Evolutionary conservation across 2,329 filamentous ascomycete species (phyloP).

Genomic region (Colletotrichum sp.): DNA sequence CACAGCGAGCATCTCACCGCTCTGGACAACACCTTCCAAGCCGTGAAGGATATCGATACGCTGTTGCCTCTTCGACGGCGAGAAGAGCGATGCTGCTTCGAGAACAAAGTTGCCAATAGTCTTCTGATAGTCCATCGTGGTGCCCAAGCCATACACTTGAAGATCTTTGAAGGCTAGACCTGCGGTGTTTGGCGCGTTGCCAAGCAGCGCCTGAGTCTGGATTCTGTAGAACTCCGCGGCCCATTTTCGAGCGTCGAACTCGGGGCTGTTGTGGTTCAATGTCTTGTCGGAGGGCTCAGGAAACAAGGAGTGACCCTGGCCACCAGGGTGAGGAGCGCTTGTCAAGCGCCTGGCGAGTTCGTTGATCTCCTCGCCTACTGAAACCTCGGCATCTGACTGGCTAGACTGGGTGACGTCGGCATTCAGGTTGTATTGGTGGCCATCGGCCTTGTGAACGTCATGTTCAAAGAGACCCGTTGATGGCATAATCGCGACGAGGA

Average conservation of each 20-base stretch:
- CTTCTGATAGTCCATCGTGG: slow-evolving; percentile 45
- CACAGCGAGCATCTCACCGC: slow-evolving; percentile 61
- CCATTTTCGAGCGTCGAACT: slow-evolving; percentile 48
- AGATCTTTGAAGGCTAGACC: slow-evolving; percentile 44
- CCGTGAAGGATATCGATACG: slow-evolving; percentile 52
- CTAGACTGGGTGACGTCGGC: neutral
- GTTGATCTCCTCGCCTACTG: slow-evolving; percentile 21
- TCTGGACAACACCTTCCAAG: slow-evolving; percentile 54
- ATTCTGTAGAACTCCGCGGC: slow-evolving; percentile 40
- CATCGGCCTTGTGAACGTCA: neutral
- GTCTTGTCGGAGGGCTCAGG: slow-evolving; percentile 25
- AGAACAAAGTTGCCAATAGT: slow-evolving; percentile 42
- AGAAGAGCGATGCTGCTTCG: slow-evolving; percentile 26
- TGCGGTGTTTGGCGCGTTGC: slow-evolving; percentile 31
- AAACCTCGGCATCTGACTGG: neutral
- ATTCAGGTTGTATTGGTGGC: neutral
- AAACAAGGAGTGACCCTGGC: slow-evolving; percentile 24
- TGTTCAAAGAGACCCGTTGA: neutral
- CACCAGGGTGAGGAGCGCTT: slow-evolving; percentile 22
- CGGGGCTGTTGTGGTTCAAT: slow-evolving; percentile 41
- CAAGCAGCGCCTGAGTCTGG: slow-evolving; percentile 25
- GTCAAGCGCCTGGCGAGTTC: slow-evolving; percentile 32
- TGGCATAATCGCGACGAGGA: neutral
- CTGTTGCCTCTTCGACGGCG: slow-evolving; percentile 25
- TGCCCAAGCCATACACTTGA: slow-evolving; percentile 45